Percentiles rank a stretch among this genome's conserved stretches.
These are phyloP conservation scores for Calonectria leucothoes DNA, from an alignment of 2,329 filamentous ascomycete species.

Conservation along the genomic window DNA sequence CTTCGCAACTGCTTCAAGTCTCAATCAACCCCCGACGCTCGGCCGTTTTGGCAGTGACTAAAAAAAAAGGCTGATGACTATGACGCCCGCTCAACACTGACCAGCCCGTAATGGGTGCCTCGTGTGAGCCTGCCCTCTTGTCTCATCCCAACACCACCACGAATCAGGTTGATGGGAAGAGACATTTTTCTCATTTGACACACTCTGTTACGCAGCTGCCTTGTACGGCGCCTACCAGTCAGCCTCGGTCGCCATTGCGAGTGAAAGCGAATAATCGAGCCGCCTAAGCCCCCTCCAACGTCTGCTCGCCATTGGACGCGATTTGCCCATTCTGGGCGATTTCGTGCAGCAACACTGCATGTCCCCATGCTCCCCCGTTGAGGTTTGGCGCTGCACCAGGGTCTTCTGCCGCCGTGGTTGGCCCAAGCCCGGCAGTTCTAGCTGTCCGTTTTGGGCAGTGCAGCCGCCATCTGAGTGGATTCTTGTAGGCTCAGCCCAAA, in stretches of 20 bases:
- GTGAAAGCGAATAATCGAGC: background rate
- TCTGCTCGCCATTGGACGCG: background rate
- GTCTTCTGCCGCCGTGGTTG: background rate
- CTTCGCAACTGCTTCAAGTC: conserved; percentile 8
- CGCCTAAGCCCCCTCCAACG: background rate
- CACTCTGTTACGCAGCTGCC: background rate
- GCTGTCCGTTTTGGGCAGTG: conserved; percentile 29
- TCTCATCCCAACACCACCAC: conserved; percentile 15
- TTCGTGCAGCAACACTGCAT: conserved; percentile 5
- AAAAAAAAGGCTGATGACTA: background rate
- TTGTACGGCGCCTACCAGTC: conserved; percentile 24
- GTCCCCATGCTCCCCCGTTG: background rate
- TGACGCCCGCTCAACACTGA: background rate
- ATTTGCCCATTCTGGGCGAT: background rate
- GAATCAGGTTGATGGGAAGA: background rate
- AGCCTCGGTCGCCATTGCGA: conserved; percentile 16
- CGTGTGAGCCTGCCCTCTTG: conserved; percentile 7
- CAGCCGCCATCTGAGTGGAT: too few species aligned
- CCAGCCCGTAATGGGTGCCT: conserved; percentile 7
- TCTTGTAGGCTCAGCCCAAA: background rate
- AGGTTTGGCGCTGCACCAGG: background rate
- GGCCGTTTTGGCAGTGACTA: conserved; percentile 14
- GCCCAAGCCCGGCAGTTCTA: background rate
- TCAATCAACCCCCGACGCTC: conserved; percentile 20
- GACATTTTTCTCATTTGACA: conserved; percentile 4